Percentiles rank a stretch among this genome's conserved stretches.
These are phyloP conservation scores for Dendrobium nobile DNA, from an alignment of 106 monocot genomes.

Conservation along the genomic window DNA sequence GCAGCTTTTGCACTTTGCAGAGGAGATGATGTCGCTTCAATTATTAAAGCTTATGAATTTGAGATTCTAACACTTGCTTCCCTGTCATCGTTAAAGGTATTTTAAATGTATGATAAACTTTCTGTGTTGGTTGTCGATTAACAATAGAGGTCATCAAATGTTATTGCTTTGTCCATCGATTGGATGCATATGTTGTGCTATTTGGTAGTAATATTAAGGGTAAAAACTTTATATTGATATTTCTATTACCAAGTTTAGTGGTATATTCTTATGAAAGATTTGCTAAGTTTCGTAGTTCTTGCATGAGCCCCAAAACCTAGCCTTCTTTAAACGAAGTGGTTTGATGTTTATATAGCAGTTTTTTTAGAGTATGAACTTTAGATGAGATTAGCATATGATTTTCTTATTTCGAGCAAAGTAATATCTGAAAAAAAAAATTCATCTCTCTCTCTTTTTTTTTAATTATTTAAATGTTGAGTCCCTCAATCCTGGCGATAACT, in stretches of 20 bases:
- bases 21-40: conserved; percentile 23
- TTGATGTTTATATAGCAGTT: neutral
- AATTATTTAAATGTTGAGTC: no score
- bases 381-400: no score
- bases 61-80: conserved; percentile 82
- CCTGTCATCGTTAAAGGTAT: conserved; percentile 77
- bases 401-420: no score
- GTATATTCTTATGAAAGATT: no score
- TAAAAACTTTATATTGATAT: no score
- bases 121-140: neutral
- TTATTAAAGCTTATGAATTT: conserved; percentile 49
- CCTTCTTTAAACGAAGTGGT: no score
- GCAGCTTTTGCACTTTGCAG: conserved; percentile 71
- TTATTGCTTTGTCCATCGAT: neutral
- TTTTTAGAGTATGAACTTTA: neutral
- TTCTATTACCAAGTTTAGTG: no score
- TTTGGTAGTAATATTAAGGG: neutral
- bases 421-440: no score
- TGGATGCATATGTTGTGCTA: neutral
- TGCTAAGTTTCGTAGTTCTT: no score
- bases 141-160: neutral
- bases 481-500: no score
- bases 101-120: neutral
- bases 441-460: no score
- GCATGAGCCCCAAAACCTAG: no score